phyloP scores from a whole-genome alignment of 345 rosid genomes.

The Corchorus olitorius region DNA sequence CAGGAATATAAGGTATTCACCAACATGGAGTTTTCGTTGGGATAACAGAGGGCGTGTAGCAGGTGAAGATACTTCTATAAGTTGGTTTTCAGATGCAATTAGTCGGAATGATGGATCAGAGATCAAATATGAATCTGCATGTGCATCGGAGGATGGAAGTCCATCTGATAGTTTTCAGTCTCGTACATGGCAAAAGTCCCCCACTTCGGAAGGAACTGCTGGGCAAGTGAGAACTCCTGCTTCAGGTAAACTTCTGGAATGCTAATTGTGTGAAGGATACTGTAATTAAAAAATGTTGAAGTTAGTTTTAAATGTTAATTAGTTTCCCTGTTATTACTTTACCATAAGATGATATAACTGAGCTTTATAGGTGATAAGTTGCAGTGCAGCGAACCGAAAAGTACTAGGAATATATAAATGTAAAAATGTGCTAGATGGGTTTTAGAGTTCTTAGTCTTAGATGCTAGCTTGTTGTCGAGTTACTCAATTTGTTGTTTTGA shows the following conservation, averaged over 20 bases:
- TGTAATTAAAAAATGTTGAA: not conserved
- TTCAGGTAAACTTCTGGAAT: conserved; percentile 58
- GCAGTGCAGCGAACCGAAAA: not conserved
- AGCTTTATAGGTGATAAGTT: not conserved
- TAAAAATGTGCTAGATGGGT: not conserved
- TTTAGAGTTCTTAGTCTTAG: no score
- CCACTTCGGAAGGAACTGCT: conserved; percentile 47
- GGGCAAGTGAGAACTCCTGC: conserved; percentile 46
- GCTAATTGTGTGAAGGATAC: not conserved
- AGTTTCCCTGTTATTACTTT: not conserved
- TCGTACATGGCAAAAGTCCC: conserved; percentile 66
- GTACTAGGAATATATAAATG: not conserved
- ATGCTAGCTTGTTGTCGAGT: no score
- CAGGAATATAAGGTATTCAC: conserved; percentile 78
- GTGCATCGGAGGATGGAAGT: conserved; percentile 72
- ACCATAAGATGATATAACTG: not conserved
- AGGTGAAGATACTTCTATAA: conserved; percentile 78
- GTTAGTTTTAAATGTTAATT: not conserved
- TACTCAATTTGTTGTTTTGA: no score
- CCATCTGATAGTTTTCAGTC: conserved; percentile 58
- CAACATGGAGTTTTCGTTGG: conserved; percentile 95
- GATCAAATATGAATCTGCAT: conserved; percentile 56
- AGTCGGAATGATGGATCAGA: conserved; percentile 57
- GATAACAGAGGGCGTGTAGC: conserved; percentile 96
- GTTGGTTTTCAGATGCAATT: conserved; percentile 71